A percentile compares a stretch with the other conserved stretches of the same genome.
phyloP scores from a whole-genome alignment of 108 stramenopile species.

The Poteriospumella lacustris region DNA sequence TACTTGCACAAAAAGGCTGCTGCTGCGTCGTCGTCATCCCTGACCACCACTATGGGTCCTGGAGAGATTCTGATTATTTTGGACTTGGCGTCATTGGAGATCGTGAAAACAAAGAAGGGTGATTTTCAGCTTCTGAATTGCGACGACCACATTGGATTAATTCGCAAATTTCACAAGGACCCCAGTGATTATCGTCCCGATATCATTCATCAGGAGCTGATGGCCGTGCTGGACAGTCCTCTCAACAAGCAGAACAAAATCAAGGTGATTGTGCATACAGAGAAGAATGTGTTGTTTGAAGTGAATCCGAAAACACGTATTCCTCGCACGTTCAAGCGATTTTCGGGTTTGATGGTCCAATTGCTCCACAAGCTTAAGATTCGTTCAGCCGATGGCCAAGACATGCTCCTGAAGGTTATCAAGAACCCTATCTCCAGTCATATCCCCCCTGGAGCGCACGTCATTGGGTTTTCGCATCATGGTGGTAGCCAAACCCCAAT shows the following conservation, averaged over 20 bases:
- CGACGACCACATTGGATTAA: constrained; percentile 85
- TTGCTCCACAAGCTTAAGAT: constrained; percentile 98
- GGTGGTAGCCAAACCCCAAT: constrained; percentile 78
- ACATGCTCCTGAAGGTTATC: constrained; percentile 88
- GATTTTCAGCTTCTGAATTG: constrained; percentile 92
- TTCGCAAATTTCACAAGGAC: constrained; percentile 81
- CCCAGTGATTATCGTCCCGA: constrained; percentile 88
- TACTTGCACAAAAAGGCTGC: no score
- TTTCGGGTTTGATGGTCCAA: constrained; percentile 71
- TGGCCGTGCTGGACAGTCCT: constrained; percentile 90
- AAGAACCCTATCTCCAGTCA: constrained; percentile 94
- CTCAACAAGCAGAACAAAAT: constrained; percentile 91
- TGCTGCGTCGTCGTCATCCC: no score
- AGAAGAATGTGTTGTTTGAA: constrained; percentile 88
- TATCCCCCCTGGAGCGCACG: constrained; percentile 79
- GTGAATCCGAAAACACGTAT: constrained; percentile 83
- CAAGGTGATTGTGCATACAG: constrained; percentile 64
- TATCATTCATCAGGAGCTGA: constrained; percentile 92
- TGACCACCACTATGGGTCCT: no score
- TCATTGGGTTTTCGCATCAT: constrained; percentile 41
- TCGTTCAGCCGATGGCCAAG: constrained; percentile 73
- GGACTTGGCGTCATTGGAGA: constrained; percentile 90
- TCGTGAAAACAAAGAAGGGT: constrained; percentile 88
- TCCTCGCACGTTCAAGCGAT: constrained; percentile 94
- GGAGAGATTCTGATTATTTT: constrained; percentile 65